These are phyloP conservation scores for Clonostachys solani DNA, from an alignment of 2,329 filamentous ascomycete genomes.

Conservation along the genomic window DNA sequence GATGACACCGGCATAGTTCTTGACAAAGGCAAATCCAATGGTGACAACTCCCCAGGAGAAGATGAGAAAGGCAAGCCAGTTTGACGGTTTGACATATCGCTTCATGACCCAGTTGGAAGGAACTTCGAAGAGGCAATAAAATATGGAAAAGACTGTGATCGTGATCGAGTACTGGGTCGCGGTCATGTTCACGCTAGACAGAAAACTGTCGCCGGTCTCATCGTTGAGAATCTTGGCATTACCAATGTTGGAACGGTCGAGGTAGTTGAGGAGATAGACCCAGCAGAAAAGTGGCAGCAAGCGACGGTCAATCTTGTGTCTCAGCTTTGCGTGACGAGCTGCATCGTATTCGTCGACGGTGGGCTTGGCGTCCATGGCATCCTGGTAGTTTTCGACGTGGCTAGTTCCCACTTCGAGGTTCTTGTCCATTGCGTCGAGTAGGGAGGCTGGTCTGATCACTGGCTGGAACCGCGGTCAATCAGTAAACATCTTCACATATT, in stretches of 20 bases:
- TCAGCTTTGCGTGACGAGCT: too few relatives aligned
- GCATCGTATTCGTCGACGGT: too few relatives aligned
- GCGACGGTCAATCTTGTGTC: too few relatives aligned
- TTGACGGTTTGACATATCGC: slow-evolving; percentile 54
- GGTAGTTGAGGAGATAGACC: slow-evolving; percentile 52
- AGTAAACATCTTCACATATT: too few relatives aligned
- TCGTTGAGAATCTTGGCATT: slow-evolving; percentile 65
- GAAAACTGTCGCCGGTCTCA: slow-evolving; percentile 54
- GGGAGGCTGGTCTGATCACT: too few relatives aligned
- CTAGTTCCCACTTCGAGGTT: too few relatives aligned
- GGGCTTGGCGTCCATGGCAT: too few relatives aligned
- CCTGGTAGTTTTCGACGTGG: too few relatives aligned
- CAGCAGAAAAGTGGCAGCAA: slow-evolving; percentile 49
- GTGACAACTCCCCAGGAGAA: slow-evolving; percentile 64
- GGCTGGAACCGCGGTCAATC: too few relatives aligned
- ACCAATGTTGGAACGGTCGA: slow-evolving; percentile 63
- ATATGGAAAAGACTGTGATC: slow-evolving; percentile 58
- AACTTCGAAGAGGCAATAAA: slow-evolving; percentile 57
- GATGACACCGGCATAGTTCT: slow-evolving; percentile 57
- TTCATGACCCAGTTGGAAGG: slow-evolving; percentile 65
- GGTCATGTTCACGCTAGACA: slow-evolving; percentile 58
- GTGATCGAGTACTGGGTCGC: slow-evolving; percentile 54
- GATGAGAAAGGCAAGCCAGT: slow-evolving; percentile 65
- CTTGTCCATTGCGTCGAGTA: too few relatives aligned
- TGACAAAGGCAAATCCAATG: slow-evolving; percentile 60